Percentiles rank a stretch among this genome's conserved stretches.
These are phyloP conservation scores for Linderina pennispora DNA, from an alignment of 192 early-diverging fungal species.

Conservation along the genomic window DNA sequence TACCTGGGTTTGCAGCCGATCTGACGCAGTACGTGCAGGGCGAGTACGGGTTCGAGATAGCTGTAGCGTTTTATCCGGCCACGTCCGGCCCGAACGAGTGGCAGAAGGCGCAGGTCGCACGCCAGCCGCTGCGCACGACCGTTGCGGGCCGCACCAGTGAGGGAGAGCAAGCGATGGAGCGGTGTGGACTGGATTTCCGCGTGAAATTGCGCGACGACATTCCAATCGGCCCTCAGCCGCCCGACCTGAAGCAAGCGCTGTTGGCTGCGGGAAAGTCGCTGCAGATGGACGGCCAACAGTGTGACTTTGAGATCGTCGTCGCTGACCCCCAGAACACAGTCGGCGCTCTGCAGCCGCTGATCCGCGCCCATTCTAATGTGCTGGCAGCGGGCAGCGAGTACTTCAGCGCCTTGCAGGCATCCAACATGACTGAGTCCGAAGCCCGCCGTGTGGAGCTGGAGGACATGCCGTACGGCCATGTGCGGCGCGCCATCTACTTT, in stretches of 20 bases:
- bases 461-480: slow-evolving; percentile 35
- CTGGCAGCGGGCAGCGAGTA: slow-evolving; percentile 40
- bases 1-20: slow-evolving; percentile 23
- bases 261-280: not conserved
- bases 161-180: slow-evolving; percentile 19
- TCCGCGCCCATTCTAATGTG: slow-evolving; percentile 27
- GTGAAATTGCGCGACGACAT: slow-evolving; percentile 34
- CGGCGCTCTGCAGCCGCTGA: slow-evolving; percentile 39
- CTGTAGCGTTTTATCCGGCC: slow-evolving; percentile 12
- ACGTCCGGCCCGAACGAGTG: slow-evolving; percentile 16
- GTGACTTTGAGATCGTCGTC: slow-evolving; percentile 32
- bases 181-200: slow-evolving; percentile 40
- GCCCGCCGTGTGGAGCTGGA: slow-evolving; percentile 26
- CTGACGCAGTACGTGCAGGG: slow-evolving; percentile 25
- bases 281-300: slow-evolving; percentile 14
- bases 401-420: slow-evolving; percentile 34
- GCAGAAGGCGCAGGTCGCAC: slow-evolving; percentile 47
- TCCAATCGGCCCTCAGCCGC: slow-evolving; percentile 1
- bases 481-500: slow-evolving; percentile 33
- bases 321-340: slow-evolving; percentile 30
- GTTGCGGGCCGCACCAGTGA: slow-evolving; percentile 21
- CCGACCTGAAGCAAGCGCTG: slow-evolving; percentile 7
- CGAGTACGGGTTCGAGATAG: slow-evolving; percentile 44
- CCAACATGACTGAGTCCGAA: slow-evolving; percentile 29
- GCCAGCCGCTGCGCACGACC: slow-evolving; percentile 22